These are phyloP conservation scores for Wallacemonas sp. DNA, from an alignment of 208 protist genomes.

Conservation along the genomic window DNA sequence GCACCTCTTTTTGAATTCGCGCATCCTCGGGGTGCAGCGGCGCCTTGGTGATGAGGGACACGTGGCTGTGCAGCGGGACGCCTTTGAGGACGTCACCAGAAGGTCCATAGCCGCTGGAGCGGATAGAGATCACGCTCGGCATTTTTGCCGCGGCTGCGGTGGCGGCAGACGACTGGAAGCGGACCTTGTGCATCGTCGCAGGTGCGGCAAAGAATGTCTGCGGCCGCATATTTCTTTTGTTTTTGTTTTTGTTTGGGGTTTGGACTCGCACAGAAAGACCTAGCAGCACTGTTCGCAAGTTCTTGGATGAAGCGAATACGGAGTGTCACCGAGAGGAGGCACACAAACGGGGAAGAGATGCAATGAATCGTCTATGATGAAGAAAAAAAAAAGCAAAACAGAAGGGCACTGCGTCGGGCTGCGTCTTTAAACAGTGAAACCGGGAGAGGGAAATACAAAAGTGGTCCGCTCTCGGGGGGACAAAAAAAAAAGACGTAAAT, in stretches of 20 bases:
- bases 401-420: too few relatives aligned
- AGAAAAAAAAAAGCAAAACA: too few relatives aligned
- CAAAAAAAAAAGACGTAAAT: too few relatives aligned
- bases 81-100: slow-evolving; percentile 68
- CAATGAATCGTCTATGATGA: too few relatives aligned
- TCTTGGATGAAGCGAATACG: too few relatives aligned
- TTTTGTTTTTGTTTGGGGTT: not conserved
- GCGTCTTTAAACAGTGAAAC: too few relatives aligned
- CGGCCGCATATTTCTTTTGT: not conserved
- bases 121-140: slow-evolving; percentile 35
- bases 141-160: slow-evolving; percentile 1
- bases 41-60: slow-evolving; percentile 58
- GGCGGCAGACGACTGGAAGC: slow-evolving; percentile 18
- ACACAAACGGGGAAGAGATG: too few relatives aligned
- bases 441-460: too few relatives aligned
- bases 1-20: slow-evolving; percentile 63
- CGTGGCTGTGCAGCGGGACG: slow-evolving; percentile 33
- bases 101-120: slow-evolving; percentile 72
- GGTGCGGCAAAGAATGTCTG: not conserved
- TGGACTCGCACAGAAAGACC: too few relatives aligned
- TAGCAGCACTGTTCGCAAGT: too few relatives aligned
- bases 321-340: too few relatives aligned
- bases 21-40: slow-evolving; percentile 69
- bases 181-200: not conserved
- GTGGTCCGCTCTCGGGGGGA: too few relatives aligned